Conservation (phyloP, 2,329 filamentous ascomycete species). For the Clonostachys rhizophaga region DNA sequence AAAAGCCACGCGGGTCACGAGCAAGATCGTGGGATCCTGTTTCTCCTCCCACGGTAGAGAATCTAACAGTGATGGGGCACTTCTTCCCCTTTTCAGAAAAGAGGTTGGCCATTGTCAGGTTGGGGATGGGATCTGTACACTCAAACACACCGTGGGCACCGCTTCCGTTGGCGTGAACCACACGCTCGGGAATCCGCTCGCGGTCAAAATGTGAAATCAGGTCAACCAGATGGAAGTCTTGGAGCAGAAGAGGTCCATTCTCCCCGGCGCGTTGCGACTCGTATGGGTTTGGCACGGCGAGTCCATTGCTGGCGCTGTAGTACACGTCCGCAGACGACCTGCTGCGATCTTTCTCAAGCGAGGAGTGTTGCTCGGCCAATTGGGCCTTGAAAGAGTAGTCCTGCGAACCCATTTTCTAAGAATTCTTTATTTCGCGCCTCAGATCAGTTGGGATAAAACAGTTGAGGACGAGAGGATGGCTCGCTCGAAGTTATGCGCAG, state of each 20-base stretch:
- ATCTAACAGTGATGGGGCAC: conserved; percentile 62
- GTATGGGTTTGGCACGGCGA: conserved; percentile 52
- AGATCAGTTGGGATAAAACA: too few relatives aligned
- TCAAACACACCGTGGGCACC: conserved; percentile 52
- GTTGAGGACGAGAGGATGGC: too few relatives aligned
- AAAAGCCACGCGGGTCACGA: conserved; percentile 68
- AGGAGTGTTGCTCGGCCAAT: conserved; percentile 25
- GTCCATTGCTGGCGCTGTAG: conserved; percentile 53
- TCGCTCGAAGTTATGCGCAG: too few relatives aligned
- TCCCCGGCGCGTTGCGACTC: conserved; percentile 51
- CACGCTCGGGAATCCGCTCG: conserved; percentile 56
- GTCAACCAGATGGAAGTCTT: conserved; percentile 59
- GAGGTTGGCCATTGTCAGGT: conserved; percentile 46
- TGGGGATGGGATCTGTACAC: conserved; percentile 39
- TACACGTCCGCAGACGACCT: conserved; percentile 29
- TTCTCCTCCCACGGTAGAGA: conserved; percentile 74
- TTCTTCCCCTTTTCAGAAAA: conserved; percentile 62
- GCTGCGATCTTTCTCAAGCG: conserved; percentile 32
- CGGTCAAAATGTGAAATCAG: conserved; percentile 56
- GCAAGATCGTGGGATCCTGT: conserved; percentile 67
- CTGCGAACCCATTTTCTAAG: conserved; percentile 1
- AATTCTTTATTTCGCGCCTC: too few relatives aligned
- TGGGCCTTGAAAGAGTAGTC: conserved; percentile 29
- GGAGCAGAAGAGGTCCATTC: conserved; percentile 52
- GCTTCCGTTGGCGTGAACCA: conserved; percentile 56